Evolutionary conservation across 768 basidiomycete species (phyloP).

Genomic region (Russula ochroleuca): DNA sequence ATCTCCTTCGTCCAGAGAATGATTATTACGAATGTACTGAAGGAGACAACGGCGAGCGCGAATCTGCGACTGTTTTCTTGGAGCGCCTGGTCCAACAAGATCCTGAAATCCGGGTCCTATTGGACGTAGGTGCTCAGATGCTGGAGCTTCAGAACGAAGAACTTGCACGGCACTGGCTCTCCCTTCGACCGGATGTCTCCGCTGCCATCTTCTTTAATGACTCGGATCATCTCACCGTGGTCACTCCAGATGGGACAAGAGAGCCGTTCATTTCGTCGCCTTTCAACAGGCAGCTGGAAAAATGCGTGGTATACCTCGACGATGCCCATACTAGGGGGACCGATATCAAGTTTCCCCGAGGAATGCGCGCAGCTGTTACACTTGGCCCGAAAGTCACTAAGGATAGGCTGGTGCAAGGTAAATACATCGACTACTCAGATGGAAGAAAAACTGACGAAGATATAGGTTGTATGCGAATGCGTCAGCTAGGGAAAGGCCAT

Average conservation of each 20-base stretch:
- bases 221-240: conserved; percentile 36
- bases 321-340: conserved; percentile 53
- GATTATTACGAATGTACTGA: conserved; percentile 33
- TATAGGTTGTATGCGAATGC: conserved; percentile 25
- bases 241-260: conserved; percentile 37
- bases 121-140: conserved; percentile 57
- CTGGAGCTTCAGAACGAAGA: conserved; percentile 46
- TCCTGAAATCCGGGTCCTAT: conserved; percentile 43
- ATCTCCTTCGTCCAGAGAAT: conserved; percentile 42
- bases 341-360: conserved; percentile 46
- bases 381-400: conserved; percentile 50
- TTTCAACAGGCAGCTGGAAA: conserved; percentile 36
- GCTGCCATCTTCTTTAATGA: conserved; percentile 43
- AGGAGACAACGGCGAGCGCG: conserved; percentile 20
- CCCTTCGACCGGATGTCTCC: conserved; percentile 29
- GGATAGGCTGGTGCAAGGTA: conserved; percentile 50
- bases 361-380: conserved; percentile 45
- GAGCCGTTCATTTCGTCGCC: conserved; percentile 40
- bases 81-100: conserved; percentile 35
- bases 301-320: conserved; percentile 49
- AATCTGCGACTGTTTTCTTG: conserved; percentile 31
- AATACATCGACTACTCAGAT: background rate
- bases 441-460: background rate
- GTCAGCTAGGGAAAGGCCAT: conserved; percentile 23
- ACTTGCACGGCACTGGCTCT: conserved; percentile 42